Evolutionary conservation across 2,329 filamentous ascomycete species (phyloP), one percentile per base, ranked within the genome.

Genomic region (Scedosporium boydii): DNA sequence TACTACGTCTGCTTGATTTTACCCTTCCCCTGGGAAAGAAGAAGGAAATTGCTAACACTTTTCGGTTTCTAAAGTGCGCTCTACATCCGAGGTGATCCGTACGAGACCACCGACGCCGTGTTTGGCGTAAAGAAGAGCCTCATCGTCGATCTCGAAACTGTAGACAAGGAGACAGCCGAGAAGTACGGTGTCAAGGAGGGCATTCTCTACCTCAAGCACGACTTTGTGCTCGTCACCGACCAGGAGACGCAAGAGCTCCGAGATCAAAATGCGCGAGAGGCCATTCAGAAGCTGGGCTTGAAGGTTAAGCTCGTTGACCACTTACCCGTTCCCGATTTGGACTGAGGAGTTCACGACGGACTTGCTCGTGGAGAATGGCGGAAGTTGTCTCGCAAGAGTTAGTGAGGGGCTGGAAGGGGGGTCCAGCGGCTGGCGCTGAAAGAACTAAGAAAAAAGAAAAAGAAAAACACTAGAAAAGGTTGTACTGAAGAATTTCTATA

Each of bases 81-180:
- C 0, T 96, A 93, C 70, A 77, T 93, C 62, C 84, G 88, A 2
- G 87, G 86, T 56, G 90, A 93, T 68, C 88, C 88, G 0, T 95
- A 93, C 71, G 90, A 93, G 76, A 89, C 85, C 1, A 90, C 88
- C 0, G 91, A 96, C 70, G 89, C 90, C 0, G 91, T 96, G 1
- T 96, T 96, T 68, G 91, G 91, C 21, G 90, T 96, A 63, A 96
- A 96, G 73, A 81, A 91, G 70, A 90, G 87, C 29, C 78, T 96
- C 12, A 76, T 91, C n/a, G 80, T 91, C 14, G 87, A 90, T 66
- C 76, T 74, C 67, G 79, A 65, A 75, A 80, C 69, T 77, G 84
- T 67, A 59, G 77, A 75, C 74, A 79, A 71, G 41, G 79, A 80
- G 55, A 80, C 80, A 63, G 84, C 87, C 0, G 73, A 78, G 66